Base-by-base conservation (phyloP, 148 eudicot genomes). In the Polygonum aviculare region DNA sequence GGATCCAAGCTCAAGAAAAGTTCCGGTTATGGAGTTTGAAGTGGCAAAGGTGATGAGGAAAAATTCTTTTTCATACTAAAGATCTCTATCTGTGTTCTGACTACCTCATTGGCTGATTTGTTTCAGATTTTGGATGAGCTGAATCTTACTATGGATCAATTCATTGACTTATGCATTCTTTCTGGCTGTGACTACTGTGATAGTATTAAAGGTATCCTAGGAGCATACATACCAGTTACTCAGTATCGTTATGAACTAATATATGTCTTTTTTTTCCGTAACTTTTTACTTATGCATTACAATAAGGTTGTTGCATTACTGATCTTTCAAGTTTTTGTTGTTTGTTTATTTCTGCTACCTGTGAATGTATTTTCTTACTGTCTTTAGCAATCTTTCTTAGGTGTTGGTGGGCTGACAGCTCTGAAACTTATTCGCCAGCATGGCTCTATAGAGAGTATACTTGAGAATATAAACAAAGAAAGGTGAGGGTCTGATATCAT, bases 21-120 rank as follows among this genome's bases (percentile, higher is more conserved):
- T 90, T 72, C 99, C 97, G 63, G 99, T 95, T 48, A 90, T 95
- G 99, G 99, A 95, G 81, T 92, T 95, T 87, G 99, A 95, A 79
- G 81, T 91, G 80, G 84, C 89, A 19, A 93, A 95, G 97, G 99
- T 93, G 78, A 60, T 44, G 78, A 51, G 72, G 49, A 48, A 45
- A 72, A 5, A 60, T 33, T 33, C 15, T 31, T 47, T n/a, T 14
- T 41, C 31, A 0, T 12, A n/a, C 31, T 57, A 38, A 62, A 31
- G 69, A 62, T 62, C 15, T 26, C 1, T 62, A 62, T 62, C 5
- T 2, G 31, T 62, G 69, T 26, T 62, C 38, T 62, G 69, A 62
- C 69, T 11, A 62, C 2, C 14, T 26, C 69, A 62, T 62, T 62
- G 50, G 15, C n/a, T 70, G 22, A 33, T 73, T 76, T 82, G 48